Base-by-base conservation (phyloP, 208 protist genomes). In the Acanthamoeba lugdunensis region DNA sequence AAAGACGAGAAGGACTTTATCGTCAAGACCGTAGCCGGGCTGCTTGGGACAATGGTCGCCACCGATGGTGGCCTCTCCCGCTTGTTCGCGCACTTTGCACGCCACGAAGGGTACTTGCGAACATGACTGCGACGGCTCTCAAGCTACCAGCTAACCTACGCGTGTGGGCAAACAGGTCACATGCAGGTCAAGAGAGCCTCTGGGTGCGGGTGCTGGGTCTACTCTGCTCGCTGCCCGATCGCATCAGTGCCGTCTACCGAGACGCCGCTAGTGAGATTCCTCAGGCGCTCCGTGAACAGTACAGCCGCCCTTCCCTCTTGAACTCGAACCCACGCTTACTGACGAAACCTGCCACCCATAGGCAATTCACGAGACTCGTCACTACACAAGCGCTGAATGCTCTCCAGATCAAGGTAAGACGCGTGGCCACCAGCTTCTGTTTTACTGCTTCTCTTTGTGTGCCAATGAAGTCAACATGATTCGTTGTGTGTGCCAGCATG, bases 1-100 rank as follows among this genome's bases (percentile, higher is more conserved):
- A 71, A 9, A 23, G 28, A 81, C 18, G 73, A 81, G n/a, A 41
- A n/a, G 45, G 73, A 81, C 37, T 81, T 81, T 23, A 81, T 81
- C 30, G 37, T 18, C 45, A 52, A 81, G 73, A 81, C 37, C 21
- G 73, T 81, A 16, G 73, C 37, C 5, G 73, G n/a, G 30, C 28
- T 81, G 37, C 16, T 81, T 37, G 37, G 18, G 5, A 50, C 37
- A 5, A 71, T 71, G 63, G 1, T 81, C 73, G 54, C 45, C 73
- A n/a, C 30, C 37, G 33, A 81, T 52, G 45, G 73, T n/a, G 73
- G 73, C 37, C 13, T 81, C 28, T 41, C 73, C 4, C 73, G 73
- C 3, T 37, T 81, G 73, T 81, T 81, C 37, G 16, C 4, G 16
- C 33, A 81, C 33, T 81, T 81, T n/a, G 73, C 73, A 4, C 37